These are phyloP conservation scores for Linnemannia elongata DNA, from an alignment of 192 early-diverging fungal species.

Conservation along the genomic window DNA sequence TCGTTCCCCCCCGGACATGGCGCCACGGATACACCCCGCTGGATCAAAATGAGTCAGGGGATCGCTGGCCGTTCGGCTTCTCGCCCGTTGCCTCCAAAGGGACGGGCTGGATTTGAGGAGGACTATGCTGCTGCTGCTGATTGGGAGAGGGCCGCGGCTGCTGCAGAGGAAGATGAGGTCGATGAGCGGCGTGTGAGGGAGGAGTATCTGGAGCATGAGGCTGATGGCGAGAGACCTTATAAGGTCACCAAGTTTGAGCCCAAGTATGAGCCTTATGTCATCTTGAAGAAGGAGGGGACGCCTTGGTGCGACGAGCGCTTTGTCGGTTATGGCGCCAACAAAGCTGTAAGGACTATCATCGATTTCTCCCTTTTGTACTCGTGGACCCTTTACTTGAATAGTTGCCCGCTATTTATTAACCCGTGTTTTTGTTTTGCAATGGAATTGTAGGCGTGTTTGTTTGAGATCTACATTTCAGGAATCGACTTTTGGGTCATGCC, in stretches of 20 bases:
- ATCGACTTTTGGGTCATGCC: conserved; percentile 74
- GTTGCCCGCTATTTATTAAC: not conserved
- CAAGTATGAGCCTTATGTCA: conserved; percentile 72
- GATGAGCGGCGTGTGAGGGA: conserved; percentile 7
- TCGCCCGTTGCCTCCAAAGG: not conserved
- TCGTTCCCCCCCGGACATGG: conserved; percentile 68
- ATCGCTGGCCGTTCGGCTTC: not conserved
- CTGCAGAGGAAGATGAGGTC: not conserved
- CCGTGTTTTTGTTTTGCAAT: not conserved
- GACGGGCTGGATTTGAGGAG: conserved; percentile 15
- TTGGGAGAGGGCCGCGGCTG: not conserved
- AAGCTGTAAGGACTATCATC: conserved; percentile 52
- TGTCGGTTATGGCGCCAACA: conserved; percentile 74
- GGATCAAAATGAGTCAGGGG: conserved; percentile 42
- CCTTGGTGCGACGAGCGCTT: conserved; percentile 73
- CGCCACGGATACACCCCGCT: conserved; percentile 66
- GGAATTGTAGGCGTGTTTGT: conserved; percentile 62
- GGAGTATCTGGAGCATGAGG: conserved; percentile 43
- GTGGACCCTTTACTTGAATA: too few species aligned
- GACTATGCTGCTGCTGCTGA: not conserved
- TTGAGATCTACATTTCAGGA: conserved; percentile 71
- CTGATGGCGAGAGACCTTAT: conserved; percentile 59
- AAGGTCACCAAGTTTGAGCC: conserved; percentile 67
- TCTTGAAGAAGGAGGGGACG: conserved; percentile 67
- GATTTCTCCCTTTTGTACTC: too few species aligned